Conservation (phyloP, 2,329 filamentous ascomycete species). For the Microcyclospora tardicrescens region DNA sequence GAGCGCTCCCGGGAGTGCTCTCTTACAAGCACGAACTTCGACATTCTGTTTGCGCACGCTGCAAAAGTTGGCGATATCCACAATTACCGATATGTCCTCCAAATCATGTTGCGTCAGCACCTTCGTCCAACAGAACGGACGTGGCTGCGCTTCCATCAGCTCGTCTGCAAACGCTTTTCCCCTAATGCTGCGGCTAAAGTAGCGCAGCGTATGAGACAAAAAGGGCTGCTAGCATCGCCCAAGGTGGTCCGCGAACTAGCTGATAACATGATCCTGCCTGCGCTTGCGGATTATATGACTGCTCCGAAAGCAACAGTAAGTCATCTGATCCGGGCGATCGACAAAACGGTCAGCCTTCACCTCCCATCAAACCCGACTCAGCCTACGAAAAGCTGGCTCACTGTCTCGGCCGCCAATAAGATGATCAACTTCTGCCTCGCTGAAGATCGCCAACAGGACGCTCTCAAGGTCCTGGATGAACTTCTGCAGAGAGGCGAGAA, state of each 20-base stretch:
- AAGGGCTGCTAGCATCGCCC: slow-evolving; percentile 10
- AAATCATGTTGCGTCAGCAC: slow-evolving; percentile 12
- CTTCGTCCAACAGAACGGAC: slow-evolving; percentile 9
- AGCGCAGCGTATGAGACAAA: slow-evolving; percentile 11
- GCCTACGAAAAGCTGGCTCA: slow-evolving; percentile 13
- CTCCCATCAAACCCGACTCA: slow-evolving; percentile 1
- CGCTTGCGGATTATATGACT: neutral
- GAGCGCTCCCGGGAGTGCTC: slow-evolving; percentile 5
- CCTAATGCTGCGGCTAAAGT: slow-evolving; percentile 5
- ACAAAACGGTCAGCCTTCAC: neutral
- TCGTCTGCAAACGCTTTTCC: slow-evolving; percentile 9
- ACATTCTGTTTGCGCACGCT: slow-evolving; percentile 12
- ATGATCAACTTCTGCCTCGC: slow-evolving; percentile 13
- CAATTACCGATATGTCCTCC: slow-evolving; percentile 15
- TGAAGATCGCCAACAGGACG: slow-evolving; percentile 10
- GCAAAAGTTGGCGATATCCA: slow-evolving; percentile 13
- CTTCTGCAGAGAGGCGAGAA: slow-evolving; percentile 6
- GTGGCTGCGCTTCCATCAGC: slow-evolving; percentile 14
- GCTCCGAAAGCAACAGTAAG: neutral
- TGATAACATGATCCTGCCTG: neutral
- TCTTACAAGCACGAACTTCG: slow-evolving; percentile 10
- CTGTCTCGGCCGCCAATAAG: slow-evolving; percentile 7
- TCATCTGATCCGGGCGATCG: too few relatives aligned
- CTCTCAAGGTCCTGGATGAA: slow-evolving; percentile 9
- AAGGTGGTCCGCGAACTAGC: neutral